A percentile compares a stretch with the other conserved stretches of the same genome.
Evolutionary conservation across 768 basidiomycete species (phyloP).

Genomic region (Leccinellum albellum): DNA sequence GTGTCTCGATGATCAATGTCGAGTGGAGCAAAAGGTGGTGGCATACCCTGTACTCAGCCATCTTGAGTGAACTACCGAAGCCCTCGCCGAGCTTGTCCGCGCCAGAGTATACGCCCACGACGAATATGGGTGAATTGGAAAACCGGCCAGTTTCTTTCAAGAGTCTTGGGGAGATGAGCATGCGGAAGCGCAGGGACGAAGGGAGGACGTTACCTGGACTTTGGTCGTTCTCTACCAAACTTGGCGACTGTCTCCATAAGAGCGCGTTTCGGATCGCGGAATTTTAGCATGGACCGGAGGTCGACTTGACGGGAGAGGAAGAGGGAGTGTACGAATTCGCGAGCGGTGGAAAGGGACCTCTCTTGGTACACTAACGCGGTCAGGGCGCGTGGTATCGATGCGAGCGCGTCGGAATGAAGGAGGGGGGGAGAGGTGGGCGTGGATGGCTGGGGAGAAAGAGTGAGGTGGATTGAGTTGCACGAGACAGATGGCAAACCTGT

Average conservation of each 20-base stretch:
- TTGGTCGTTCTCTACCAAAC: constrained; percentile 61
- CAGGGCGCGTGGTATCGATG: constrained; percentile 81
- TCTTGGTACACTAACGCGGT: constrained; percentile 87
- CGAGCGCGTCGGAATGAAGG: constrained; percentile 82
- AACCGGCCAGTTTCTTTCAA: constrained; percentile 91
- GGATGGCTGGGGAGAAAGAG: constrained; percentile 37
- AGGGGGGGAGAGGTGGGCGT: constrained; percentile 47
- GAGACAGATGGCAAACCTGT: constrained; percentile 41
- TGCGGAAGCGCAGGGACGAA: neutral
- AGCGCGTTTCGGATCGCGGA: constrained; percentile 76
- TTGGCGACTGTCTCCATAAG: constrained; percentile 69
- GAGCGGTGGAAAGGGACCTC: constrained; percentile 79
- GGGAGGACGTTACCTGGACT: constrained; percentile 52
- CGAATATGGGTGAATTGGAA: constrained; percentile 86
- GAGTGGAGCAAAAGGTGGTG: neutral
- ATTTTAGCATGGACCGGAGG: constrained; percentile 73
- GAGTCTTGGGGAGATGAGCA: constrained; percentile 45
- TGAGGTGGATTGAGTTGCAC: neutral
- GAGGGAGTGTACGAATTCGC: constrained; percentile 82
- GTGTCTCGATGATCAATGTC: neutral
- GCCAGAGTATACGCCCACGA: constrained; percentile 92
- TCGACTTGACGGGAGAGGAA: constrained; percentile 87
- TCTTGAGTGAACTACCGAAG: constrained; percentile 86
- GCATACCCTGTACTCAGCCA: constrained; percentile 89
- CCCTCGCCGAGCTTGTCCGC: constrained; percentile 88